Base-by-base conservation (phyloP, 2,329 filamentous ascomycete species). In the Xylariaceae sp. region DNA sequence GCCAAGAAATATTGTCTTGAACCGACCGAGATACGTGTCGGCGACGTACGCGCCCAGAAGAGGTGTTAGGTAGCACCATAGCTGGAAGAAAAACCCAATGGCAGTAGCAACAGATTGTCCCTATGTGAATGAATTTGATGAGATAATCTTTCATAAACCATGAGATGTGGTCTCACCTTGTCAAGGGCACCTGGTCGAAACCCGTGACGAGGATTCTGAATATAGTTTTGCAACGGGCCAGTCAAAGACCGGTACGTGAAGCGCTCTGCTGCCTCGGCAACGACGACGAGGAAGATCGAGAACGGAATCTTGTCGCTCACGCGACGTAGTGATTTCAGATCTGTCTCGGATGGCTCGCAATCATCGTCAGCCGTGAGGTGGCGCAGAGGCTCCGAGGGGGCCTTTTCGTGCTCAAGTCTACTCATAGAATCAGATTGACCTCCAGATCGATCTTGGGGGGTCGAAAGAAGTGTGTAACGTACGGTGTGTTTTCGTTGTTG, bases 1-100 rank as follows among this genome's bases (percentile, higher is more conserved):
- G 54, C 82, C 83, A 53, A 75, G 59, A 48, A 79, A 67, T 52
- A 82, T 82, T 19, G 80, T 80, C 66, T 78, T 81, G 70, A 78
- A 82, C 59, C 78, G 77, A 51, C 80, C 80, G 11, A 81, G 71
- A 52, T 80, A 80, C 62, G 77, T 74, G 58, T 82, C 70, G 15
- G 77, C 76, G 45, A 80, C 70, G 62, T 78, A 77, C 60, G 76
- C 78, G 59, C 78, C 78, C 39, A 78, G 61, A 47, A 73, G 12
- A 15, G 2, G 19, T 14, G 36, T 45, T 52, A 42, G 58, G 53
- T 72, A 73, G 48, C 68, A 72, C 56, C 75, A 76, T 59, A 79
- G 76, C 57, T 76, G 76, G 59, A 83, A 82, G 53, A 77, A 79
- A 41, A 77, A 72, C 51, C 75, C 76, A 10, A 83, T 69, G 19